Conservation (phyloP, 805 yeast species). For the Kazachstania viticola region DNA sequence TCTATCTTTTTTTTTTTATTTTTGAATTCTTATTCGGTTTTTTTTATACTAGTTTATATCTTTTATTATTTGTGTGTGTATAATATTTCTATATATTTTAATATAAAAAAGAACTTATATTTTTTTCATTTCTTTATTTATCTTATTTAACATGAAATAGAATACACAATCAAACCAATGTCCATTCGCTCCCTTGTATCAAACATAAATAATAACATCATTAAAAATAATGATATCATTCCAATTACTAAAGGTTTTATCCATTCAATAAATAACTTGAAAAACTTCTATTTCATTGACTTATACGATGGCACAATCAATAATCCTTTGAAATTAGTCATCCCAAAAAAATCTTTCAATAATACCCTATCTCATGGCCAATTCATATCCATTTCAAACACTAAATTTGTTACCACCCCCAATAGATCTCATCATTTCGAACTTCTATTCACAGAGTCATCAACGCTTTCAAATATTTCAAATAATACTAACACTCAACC, state of each 20-base stretch:
- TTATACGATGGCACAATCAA: constrained; percentile 65
- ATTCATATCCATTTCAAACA: constrained; percentile 34
- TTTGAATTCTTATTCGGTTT: no score
- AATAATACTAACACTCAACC: constrained; percentile 40
- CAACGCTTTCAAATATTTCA: neutral
- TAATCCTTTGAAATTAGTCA: constrained; percentile 43
- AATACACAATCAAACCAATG: no score
- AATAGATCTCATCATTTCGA: constrained; percentile 36
- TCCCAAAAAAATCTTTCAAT: constrained; percentile 17
- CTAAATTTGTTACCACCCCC: constrained; percentile 13
- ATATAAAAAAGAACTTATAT: no score
- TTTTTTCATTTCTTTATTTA: no score
- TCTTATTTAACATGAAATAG: no score
- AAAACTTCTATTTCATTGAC: constrained; percentile 71
- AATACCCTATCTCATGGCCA: constrained; percentile 18
- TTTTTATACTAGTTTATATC: no score
- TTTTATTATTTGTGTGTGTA: no score
- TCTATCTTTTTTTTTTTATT: no score
- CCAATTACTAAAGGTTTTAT: constrained; percentile 55
- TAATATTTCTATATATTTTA: no score
- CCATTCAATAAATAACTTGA: constrained; percentile 56
- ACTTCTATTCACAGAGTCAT: neutral
- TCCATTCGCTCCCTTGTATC: no score
- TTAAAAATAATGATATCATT: constrained; percentile 8
- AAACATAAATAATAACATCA: no score